These are phyloP conservation scores for Acacia melanoxylon DNA, from an alignment of 306 rosid genomes.

Conservation along the genomic window DNA sequence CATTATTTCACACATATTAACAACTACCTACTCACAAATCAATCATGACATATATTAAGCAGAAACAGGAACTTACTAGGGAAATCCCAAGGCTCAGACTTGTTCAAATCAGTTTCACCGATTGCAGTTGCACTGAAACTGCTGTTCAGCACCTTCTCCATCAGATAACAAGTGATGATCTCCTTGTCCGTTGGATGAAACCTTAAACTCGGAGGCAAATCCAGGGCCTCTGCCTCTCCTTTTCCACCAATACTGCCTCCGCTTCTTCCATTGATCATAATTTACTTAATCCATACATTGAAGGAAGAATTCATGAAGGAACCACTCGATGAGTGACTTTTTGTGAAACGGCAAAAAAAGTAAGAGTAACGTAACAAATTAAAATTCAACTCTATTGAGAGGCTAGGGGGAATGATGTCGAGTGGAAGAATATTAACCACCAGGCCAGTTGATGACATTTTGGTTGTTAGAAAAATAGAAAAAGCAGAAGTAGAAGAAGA, in stretches of 20 bases:
- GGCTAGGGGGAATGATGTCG: neutral
- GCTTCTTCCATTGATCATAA: conserved; percentile 40
- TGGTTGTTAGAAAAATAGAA: neutral
- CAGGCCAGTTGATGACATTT: neutral
- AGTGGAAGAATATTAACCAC: too few relatives aligned
- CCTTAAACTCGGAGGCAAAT: conserved; percentile 89
- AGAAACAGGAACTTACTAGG: conserved; percentile 48
- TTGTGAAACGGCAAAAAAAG: neutral
- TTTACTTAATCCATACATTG: neutral
- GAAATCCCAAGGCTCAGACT: conserved; percentile 92
- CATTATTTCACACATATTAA: neutral
- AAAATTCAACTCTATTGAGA: neutral
- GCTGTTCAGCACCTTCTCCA: conserved; percentile 53
- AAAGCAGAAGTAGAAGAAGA: neutral
- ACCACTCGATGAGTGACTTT: neutral
- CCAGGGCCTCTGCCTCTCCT: conserved; percentile 40
- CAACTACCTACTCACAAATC: too few relatives aligned
- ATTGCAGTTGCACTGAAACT: conserved; percentile 68
- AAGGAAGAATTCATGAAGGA: neutral
- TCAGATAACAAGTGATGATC: conserved; percentile 64
- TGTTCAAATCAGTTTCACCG: conserved; percentile 82
- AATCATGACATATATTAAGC: neutral
- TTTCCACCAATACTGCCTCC: conserved; percentile 29
- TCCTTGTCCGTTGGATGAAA: conserved; percentile 92
- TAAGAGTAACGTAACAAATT: neutral